These are phyloP conservation scores for Pseudogymnoascus sp. DNA, from an alignment of 2,329 filamentous ascomycete genomes.

Conservation along the genomic window DNA sequence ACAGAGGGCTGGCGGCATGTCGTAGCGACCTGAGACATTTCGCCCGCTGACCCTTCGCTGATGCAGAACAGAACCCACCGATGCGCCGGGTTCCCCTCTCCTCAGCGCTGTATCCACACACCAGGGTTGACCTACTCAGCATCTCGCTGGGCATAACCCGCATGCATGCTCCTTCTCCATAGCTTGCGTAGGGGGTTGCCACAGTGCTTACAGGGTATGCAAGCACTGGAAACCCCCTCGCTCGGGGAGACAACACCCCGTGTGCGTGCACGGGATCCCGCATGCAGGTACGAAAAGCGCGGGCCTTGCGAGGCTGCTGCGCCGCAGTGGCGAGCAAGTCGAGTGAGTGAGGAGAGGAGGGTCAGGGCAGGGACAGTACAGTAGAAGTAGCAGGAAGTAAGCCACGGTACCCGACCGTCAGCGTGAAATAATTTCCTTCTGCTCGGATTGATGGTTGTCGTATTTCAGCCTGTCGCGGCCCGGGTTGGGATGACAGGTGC, in stretches of 20 bases:
- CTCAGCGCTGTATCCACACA: background rate
- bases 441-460: background rate
- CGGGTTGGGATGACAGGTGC: background rate
- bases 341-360: too few relatives aligned
- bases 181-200: background rate
- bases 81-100: background rate
- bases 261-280: background rate
- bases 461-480: background rate
- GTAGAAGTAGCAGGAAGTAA: background rate
- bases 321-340: background rate
- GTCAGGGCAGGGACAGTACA: background rate
- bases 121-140: background rate
- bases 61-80: background rate
- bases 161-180: background rate
- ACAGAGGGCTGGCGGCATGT: background rate
- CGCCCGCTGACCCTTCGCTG: background rate
- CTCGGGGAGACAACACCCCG: background rate
- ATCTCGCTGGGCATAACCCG: background rate
- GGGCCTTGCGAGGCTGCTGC: background rate
- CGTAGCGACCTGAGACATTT: background rate
- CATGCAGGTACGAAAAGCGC: slow-evolving; percentile 8
- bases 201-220: background rate
- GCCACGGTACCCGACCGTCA: background rate
- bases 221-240: too few relatives aligned
- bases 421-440: background rate